Base-by-base conservation (phyloP, 306 rosid genomes). In the Inga laurina region DNA sequence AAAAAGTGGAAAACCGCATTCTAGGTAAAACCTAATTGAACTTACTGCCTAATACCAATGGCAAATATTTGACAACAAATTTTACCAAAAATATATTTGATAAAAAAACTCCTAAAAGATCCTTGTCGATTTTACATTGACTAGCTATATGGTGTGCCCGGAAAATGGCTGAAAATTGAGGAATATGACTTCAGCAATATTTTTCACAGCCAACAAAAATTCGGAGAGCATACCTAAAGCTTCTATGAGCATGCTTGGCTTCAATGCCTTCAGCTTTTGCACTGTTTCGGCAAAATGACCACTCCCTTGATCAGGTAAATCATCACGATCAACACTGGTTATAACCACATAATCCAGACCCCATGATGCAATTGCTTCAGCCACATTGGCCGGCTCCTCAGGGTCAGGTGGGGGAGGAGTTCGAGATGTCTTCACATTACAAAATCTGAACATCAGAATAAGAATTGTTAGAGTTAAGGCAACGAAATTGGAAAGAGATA, bases 291-390 rank as follows among this genome's bases (percentile, higher is more conserved):
- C 82, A 87, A 97, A 97, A 90, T 97, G 97, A 35, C 91, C 94
- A 82, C 99, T 94, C 84, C 99, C 99, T 85, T 97, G 99, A 88
- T 97, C 99, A 74, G 93, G 87, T 66, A 97, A 86, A 89, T 97
- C 99, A 82, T 97, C 99, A 79, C 98, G 91, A 83, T 97, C 99
- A 83, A 97, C 99, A 78, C 99, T 97, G 2, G 99, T 97, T 84
- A 97, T 94, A 75, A 97, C 99, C 84, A 97, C 99, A 79, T 97
- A 97, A 78, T 90, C 99, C 94, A 97, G 88, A 77, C 99, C 99
- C 99, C 99, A 96, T 0, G 98, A 94, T 32, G 95, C 99, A 71
- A 97, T 94, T 59, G 99, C 99, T 89, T 97, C 99, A 48, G 99
- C 99, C 85, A 97, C 99, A 81, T 97, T 97, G 79, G 85, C 78